Percentiles rank a stretch among this genome's conserved stretches.
phyloP scores from a whole-genome alignment of 2,329 filamentous ascomycete species.

The Ophioceras dolichostomum region DNA sequence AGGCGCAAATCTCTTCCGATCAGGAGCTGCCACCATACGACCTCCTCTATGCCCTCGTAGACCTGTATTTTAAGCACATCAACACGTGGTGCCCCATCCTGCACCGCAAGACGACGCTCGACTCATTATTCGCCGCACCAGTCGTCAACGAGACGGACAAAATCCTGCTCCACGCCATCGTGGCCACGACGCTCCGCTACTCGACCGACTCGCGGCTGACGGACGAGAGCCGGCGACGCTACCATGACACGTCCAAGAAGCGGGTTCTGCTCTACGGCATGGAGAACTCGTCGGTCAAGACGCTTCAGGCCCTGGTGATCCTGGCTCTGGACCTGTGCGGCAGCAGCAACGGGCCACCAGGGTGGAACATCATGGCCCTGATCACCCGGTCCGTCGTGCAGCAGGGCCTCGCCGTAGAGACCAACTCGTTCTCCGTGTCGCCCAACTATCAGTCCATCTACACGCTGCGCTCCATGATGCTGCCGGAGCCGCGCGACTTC shows the following conservation, averaged over 20 bases:
- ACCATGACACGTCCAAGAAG: constrained; percentile 72
- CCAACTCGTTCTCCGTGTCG: constrained; percentile 64
- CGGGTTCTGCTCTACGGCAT: constrained; percentile 79
- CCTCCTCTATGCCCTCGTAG: constrained; percentile 58
- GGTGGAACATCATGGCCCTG: constrained; percentile 82
- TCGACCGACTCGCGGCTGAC: constrained; percentile 67
- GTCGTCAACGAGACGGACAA: constrained; percentile 70
- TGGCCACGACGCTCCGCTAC: constrained; percentile 77
- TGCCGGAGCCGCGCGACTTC: constrained; percentile 74
- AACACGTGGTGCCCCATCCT: constrained; percentile 83
- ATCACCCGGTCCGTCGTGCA: constrained; percentile 85
- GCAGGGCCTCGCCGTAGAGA: constrained; percentile 72
- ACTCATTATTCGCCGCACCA: constrained; percentile 67
- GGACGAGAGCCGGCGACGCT: constrained; percentile 58
- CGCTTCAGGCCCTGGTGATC: constrained; percentile 77
- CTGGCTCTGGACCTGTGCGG: constrained; percentile 76
- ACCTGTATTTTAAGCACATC: constrained; percentile 69
- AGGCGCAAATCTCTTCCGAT: constrained; percentile 37
- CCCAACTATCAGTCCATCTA: constrained; percentile 79
- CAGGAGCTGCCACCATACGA: constrained; percentile 65
- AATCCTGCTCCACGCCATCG: constrained; percentile 76
- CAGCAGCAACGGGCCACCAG: constrained; percentile 77
- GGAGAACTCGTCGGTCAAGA: constrained; percentile 81
- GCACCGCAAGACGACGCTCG: constrained; percentile 71
- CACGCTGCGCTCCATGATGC: constrained; percentile 71